A percentile compares a stretch with the other conserved stretches of the same genome.
Conservation (phyloP, 73 alveolate genomes). For the Blepharisma japonicum region DNA sequence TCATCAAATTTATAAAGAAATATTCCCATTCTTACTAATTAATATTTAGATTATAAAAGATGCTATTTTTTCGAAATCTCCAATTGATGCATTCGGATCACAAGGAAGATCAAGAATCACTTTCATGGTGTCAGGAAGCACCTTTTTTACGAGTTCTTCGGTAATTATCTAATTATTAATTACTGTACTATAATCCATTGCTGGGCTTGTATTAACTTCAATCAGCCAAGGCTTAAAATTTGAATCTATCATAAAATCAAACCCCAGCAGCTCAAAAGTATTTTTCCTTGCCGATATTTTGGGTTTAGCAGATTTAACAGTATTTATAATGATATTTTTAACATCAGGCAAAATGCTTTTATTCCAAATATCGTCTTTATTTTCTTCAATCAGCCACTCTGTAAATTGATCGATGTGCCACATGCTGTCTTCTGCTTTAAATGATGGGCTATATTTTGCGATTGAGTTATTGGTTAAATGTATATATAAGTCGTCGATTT, state of each 20-base stretch:
- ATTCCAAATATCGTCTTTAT: conserved; percentile 85
- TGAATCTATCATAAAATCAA: conserved; percentile 95
- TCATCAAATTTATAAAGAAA: not conserved
- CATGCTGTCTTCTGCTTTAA: conserved; percentile 94
- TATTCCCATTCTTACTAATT: conserved; percentile 13
- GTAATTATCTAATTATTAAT: not conserved
- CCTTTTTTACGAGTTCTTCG: not conserved
- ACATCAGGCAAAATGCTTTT: conserved; percentile 72
- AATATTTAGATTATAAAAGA: no score
- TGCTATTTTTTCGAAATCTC: no score
- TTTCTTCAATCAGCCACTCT: conserved; percentile 59
- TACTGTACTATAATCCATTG: conserved; percentile 88
- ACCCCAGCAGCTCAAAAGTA: conserved; percentile 56
- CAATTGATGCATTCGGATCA: no score
- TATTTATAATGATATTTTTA: conserved; percentile 73
- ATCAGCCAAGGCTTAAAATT: conserved; percentile 79
- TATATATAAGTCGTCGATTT: conserved; percentile 36
- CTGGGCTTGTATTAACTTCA: conserved; percentile 86
- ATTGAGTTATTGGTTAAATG: conserved; percentile 56
- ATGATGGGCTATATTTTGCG: conserved; percentile 41
- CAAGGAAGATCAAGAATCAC: not conserved
- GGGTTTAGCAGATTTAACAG: conserved; percentile 59
- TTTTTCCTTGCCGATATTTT: conserved; percentile 22
- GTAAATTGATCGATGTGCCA: conserved; percentile 77
- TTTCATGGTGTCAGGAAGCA: conserved; percentile 3